These are phyloP conservation scores for Wickerhamomyces bovis DNA, from an alignment of 805 yeast genomes.

Conservation along the genomic window DNA sequence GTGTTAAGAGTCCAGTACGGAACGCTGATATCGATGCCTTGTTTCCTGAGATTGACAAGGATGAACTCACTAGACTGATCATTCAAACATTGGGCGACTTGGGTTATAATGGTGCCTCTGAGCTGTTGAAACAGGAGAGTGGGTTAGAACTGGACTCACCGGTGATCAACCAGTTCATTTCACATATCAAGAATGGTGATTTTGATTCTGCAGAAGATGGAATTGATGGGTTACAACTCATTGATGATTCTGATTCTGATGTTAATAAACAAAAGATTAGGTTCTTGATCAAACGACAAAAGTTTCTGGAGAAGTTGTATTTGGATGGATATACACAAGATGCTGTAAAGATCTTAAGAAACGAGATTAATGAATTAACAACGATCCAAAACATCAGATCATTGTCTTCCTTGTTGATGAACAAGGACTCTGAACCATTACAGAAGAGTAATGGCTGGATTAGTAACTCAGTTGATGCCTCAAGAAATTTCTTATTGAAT, in stretches of 20 bases:
- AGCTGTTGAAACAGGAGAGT: slow-evolving; percentile 34
- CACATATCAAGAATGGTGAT: slow-evolving; percentile 34
- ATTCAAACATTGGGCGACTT: slow-evolving; percentile 45
- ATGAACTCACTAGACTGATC: slow-evolving; percentile 41
- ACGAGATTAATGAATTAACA: slow-evolving; percentile 28
- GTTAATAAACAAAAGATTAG: slow-evolving; percentile 13
- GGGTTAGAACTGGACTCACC: slow-evolving; percentile 36
- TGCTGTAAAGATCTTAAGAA: slow-evolving; percentile 35
- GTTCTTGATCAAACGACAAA: slow-evolving; percentile 34
- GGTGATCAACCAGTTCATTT: slow-evolving; percentile 34
- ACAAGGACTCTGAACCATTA: slow-evolving; percentile 15
- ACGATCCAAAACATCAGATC: slow-evolving; percentile 20
- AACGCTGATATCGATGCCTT: background rate
- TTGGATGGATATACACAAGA: slow-evolving; percentile 24
- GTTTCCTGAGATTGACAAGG: slow-evolving; percentile 20
- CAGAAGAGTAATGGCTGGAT: slow-evolving; percentile 28
- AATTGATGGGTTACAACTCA: slow-evolving; percentile 20
- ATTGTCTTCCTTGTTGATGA: slow-evolving; percentile 26
- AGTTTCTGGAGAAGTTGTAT: slow-evolving; percentile 36
- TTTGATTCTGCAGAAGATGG: slow-evolving; percentile 33
- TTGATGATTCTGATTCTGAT: slow-evolving; percentile 13
- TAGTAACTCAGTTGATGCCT: slow-evolving; percentile 20
- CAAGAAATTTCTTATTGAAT: slow-evolving; percentile 36
- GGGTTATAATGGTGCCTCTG: slow-evolving; percentile 38
- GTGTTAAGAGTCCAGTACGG: background rate